A percentile compares a stretch with the other conserved stretches of the same genome.
These are phyloP conservation scores for Viridothelium virens DNA, from an alignment of 495 filamentous ascomycete genomes.

Conservation along the genomic window DNA sequence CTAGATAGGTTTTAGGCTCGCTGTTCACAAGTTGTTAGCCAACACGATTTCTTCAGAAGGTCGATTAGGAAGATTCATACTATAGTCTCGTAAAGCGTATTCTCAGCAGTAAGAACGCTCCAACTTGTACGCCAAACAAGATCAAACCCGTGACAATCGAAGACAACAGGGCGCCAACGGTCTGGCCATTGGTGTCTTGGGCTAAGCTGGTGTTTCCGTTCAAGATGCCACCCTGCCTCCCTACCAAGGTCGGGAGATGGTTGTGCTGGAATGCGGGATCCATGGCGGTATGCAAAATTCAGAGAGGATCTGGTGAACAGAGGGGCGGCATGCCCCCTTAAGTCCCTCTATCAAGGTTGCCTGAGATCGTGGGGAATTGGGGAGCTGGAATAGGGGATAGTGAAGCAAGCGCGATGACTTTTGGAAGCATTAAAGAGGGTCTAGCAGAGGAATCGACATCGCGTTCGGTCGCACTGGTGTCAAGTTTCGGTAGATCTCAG, in stretches of 20 bases:
- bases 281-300: not conserved
- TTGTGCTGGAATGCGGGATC: not conserved
- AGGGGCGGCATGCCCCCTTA: not conserved
- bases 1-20: slow-evolving; percentile 83
- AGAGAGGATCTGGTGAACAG: not conserved
- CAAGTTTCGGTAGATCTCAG: not conserved
- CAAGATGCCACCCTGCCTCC: not conserved
- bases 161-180: slow-evolving; percentile 57
- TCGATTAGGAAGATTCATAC: slow-evolving; percentile 44
- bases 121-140: slow-evolving; percentile 70
- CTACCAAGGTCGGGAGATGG: not conserved
- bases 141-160: slow-evolving; percentile 63
- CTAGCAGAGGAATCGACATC: not conserved
- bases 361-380: not conserved
- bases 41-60: slow-evolving; percentile 7
- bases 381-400: not conserved
- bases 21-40: slow-evolving; percentile 33
- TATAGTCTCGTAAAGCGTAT: slow-evolving; percentile 78
- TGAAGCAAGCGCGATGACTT: not conserved
- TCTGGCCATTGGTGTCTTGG: slow-evolving; percentile 41
- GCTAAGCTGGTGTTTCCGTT: slow-evolving; percentile 12
- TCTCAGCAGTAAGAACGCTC: slow-evolving; percentile 69
- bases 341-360: not conserved
- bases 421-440: not conserved
- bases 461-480: not conserved